These are phyloP conservation scores for Trichosporon asahii DNA, from an alignment of 1,284 basidiomycete genomes.

Conservation along the genomic window DNA sequence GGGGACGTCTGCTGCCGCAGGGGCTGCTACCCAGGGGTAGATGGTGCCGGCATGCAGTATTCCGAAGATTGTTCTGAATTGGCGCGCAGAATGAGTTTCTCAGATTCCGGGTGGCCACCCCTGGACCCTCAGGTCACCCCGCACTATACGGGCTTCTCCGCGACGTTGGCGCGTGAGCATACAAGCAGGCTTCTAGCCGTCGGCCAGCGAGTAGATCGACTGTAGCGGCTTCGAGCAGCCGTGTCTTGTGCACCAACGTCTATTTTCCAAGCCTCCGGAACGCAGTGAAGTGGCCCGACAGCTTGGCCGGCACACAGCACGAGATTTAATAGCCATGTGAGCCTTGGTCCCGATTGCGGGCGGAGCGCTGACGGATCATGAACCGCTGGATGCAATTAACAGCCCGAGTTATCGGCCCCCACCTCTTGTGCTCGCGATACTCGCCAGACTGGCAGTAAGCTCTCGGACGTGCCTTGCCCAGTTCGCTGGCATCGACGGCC, in stretches of 20 bases:
- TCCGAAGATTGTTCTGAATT: not conserved
- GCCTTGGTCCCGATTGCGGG: not conserved
- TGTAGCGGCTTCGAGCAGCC: not conserved
- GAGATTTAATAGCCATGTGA: not conserved
- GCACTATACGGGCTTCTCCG: not conserved
- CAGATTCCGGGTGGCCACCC: not conserved
- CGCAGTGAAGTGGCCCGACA: not conserved
- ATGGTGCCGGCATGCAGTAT: not conserved
- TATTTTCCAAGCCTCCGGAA: not conserved
- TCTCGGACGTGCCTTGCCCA: conserved; percentile 1
- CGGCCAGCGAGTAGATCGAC: not conserved
- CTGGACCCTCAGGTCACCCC: not conserved
- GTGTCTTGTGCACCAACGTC: not conserved
- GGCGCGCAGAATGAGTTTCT: not conserved
- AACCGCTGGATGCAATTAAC: not conserved
- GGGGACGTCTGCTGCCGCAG: no score
- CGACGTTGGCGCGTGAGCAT: not conserved
- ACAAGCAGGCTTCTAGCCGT: not conserved
- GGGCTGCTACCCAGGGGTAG: not conserved
- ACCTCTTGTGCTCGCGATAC: not conserved
- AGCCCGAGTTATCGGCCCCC: not conserved
- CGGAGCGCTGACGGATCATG: not conserved
- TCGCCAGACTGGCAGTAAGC: not conserved
- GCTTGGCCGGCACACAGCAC: not conserved
- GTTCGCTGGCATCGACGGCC: not conserved